Percentiles rank a stretch among this genome's conserved stretches.
These are phyloP conservation scores for Davidsoniella virescens DNA, from an alignment of 2,329 filamentous ascomycete genomes.

Conservation along the genomic window DNA sequence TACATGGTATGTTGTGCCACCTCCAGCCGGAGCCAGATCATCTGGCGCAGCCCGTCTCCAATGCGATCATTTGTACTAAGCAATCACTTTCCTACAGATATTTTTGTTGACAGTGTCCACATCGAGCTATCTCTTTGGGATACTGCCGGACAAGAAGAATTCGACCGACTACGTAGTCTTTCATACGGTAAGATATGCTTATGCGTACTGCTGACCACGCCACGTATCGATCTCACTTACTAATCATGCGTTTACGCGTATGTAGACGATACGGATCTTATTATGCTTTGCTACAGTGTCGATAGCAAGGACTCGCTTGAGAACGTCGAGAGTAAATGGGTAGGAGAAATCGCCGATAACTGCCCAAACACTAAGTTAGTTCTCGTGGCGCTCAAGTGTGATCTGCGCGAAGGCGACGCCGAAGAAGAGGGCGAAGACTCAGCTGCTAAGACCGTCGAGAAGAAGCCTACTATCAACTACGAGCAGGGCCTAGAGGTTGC, in stretches of 20 bases:
- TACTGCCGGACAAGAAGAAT: conserved; percentile 96
- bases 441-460: conserved; percentile 30
- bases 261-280: conserved; percentile 66
- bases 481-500: conserved; percentile 84
- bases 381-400: conserved; percentile 90
- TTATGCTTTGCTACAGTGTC: conserved; percentile 97
- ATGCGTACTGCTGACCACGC: neutral
- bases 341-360: conserved; percentile 94
- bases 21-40: neutral
- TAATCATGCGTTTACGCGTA: neutral
- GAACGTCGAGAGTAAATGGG: conserved; percentile 98
- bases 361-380: conserved; percentile 91
- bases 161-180: conserved; percentile 84
- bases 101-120: conserved; percentile 93
- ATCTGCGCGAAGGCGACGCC: conserved; percentile 62
- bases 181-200: conserved; percentile 54
- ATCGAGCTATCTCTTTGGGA: conserved; percentile 98
- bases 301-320: conserved; percentile 93
- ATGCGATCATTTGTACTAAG: too few species aligned
- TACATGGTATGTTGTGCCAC: conserved; percentile 53
- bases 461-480: conserved; percentile 69
- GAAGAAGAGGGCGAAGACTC: conserved; percentile 48
- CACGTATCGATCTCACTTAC: neutral
- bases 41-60: neutral
- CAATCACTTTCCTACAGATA: conserved; percentile 40